Percentiles rank a stretch among this genome's conserved stretches.
phyloP scores from a whole-genome alignment of 352 stramenopile species.

The Pythium myriotylum region DNA sequence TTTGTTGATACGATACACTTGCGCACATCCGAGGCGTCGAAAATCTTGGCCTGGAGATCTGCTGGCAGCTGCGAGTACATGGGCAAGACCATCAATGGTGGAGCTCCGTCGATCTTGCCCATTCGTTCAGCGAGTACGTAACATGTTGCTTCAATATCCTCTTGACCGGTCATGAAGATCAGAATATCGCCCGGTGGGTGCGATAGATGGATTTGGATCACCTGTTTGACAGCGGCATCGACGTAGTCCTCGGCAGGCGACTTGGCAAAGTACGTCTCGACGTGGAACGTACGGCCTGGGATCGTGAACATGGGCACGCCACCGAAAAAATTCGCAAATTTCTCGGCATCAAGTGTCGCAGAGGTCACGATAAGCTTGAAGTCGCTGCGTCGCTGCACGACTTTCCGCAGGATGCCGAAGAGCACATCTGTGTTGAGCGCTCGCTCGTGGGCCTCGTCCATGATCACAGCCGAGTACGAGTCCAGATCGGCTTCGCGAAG shows the following conservation, averaged over 20 bases:
- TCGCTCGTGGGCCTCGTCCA: conserved; percentile 95
- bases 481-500: conserved; percentile 88
- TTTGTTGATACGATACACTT: conserved; percentile 99
- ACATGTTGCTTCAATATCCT: conserved; percentile 98
- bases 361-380: conserved; percentile 94
- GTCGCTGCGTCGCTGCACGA: conserved; percentile 86
- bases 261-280: conserved; percentile 91
- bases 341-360: conserved; percentile 97
- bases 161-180: conserved; percentile 99
- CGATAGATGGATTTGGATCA: conserved; percentile 98
- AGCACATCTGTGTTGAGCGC: conserved; percentile 95
- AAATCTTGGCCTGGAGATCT: conserved; percentile 98
- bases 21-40: conserved; percentile 93
- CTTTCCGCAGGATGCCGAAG: conserved; percentile 93
- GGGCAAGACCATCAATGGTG: conserved; percentile 96
- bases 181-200: conserved; percentile 97
- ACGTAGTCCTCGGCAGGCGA: conserved; percentile 97
- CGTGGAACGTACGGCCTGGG: conserved; percentile 86
- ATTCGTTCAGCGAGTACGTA: conserved; percentile 96
- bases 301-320: conserved; percentile 98
- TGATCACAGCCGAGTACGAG: conserved; percentile 90
- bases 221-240: conserved; percentile 97
- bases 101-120: conserved; percentile 90
- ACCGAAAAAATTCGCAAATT: conserved; percentile 98
- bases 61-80: conserved; percentile 99